phyloP scores from a whole-genome alignment of 2,329 filamentous ascomycete genomes.

The Sclerotinia borealis region DNA sequence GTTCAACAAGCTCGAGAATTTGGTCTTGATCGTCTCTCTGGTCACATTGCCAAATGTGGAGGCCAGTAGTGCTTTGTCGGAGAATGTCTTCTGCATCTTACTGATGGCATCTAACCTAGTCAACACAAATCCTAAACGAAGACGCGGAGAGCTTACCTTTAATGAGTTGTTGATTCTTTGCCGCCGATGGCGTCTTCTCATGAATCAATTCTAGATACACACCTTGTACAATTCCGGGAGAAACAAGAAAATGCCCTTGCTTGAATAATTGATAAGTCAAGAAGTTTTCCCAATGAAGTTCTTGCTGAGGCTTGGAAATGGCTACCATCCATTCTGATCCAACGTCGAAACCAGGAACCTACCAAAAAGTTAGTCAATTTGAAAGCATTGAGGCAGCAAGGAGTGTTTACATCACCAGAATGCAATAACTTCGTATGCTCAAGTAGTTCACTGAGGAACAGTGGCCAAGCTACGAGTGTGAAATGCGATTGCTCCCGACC shows the following conservation, averaged over 20 bases:
- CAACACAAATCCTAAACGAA: background rate
- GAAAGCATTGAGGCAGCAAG: background rate
- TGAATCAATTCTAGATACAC: background rate
- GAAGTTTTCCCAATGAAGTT: slow-evolving; percentile 37
- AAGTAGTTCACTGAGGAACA: slow-evolving; percentile 48
- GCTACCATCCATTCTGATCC: slow-evolving; percentile 48
- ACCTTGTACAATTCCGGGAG: background rate
- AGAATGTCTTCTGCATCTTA: slow-evolving; percentile 12
- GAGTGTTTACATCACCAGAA: slow-evolving; percentile 25
- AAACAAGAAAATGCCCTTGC: slow-evolving; percentile 3
- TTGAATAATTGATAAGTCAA: slow-evolving; percentile 10
- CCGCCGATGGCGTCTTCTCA: background rate
- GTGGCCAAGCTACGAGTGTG: slow-evolving; percentile 41
- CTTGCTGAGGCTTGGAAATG: slow-evolving; percentile 44
- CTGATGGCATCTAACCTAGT: background rate
- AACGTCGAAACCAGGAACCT: slow-evolving; percentile 34
- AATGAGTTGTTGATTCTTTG: slow-evolving; percentile 3
- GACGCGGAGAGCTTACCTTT: background rate
- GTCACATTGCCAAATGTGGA: slow-evolving; percentile 9
- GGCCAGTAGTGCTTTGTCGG: slow-evolving; percentile 14
- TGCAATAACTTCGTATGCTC: slow-evolving; percentile 40
- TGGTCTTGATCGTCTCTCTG: slow-evolving; percentile 13
- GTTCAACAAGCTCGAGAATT: slow-evolving; percentile 23
- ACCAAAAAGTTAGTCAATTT: slow-evolving; percentile 5
- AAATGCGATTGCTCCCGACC: slow-evolving; percentile 42